Conservation (phyloP, 2,329 filamentous ascomycete genomes). For the Diaporthe sp. region DNA sequence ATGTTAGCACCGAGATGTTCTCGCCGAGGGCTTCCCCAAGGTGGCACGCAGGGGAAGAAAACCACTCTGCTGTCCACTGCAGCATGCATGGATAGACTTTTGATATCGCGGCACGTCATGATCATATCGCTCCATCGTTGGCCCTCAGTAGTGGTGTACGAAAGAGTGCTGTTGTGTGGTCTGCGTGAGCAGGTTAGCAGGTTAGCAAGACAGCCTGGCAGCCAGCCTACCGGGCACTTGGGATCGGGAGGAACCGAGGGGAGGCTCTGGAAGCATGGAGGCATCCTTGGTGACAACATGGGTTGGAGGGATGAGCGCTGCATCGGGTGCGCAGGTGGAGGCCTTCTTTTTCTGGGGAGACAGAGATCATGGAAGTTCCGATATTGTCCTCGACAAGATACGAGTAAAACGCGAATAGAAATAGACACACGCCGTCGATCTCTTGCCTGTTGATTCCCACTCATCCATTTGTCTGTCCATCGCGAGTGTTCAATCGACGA, state of each 20-base stretch:
- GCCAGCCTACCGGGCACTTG: background rate
- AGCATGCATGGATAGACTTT: background rate
- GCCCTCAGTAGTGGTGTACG: background rate
- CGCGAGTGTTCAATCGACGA: background rate
- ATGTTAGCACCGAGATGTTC: background rate
- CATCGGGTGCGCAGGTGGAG: conserved; percentile 4
- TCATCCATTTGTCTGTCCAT: background rate
- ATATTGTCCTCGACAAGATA: conserved; percentile 14
- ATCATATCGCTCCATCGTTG: background rate
- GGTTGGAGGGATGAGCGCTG: conserved; percentile 15
- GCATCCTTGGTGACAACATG: background rate
- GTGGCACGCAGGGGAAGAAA: background rate
- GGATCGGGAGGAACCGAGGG: conserved; percentile 6
- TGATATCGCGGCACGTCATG: background rate
- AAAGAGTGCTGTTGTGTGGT: background rate
- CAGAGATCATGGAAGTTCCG: background rate
- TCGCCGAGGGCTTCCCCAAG: background rate
- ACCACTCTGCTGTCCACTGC: background rate
- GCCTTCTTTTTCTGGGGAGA: conserved; percentile 17
- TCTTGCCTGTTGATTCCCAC: conserved; percentile 1
- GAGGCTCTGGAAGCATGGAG: conserved; percentile 4
- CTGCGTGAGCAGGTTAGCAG: background rate
- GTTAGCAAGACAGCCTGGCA: too few relatives aligned
- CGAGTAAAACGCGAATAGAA: conserved; percentile 11
- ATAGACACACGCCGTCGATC: conserved; percentile 22